Percentiles rank a stretch among this genome's conserved stretches.
Conservation (phyloP, 1,284 basidiomycete species). For the Leccinum griseonigrum region DNA sequence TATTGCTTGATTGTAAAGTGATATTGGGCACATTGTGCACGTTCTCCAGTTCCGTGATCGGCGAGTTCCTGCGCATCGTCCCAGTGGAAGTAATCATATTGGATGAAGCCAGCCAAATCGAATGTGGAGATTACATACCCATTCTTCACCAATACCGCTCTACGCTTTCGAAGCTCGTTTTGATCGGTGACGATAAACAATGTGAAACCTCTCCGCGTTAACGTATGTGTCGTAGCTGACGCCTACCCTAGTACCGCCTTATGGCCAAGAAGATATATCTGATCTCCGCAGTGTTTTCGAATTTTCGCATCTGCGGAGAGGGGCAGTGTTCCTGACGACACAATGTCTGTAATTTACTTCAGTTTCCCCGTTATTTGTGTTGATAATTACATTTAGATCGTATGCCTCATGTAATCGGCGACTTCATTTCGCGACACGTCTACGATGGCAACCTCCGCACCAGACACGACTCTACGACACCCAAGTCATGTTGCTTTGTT, state of each 20-base stretch:
- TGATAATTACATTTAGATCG: constrained; percentile 38
- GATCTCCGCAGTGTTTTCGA: constrained; percentile 48
- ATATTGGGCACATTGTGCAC: constrained; percentile 55
- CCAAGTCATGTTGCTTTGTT: constrained; percentile 27
- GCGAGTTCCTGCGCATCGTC: constrained; percentile 34
- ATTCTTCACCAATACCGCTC: constrained; percentile 44
- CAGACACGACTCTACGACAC: constrained; percentile 4
- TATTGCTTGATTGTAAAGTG: constrained; percentile 45
- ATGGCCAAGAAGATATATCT: constrained; percentile 41
- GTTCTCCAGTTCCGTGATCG: constrained; percentile 36
- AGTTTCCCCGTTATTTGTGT: not conserved
- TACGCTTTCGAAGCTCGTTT: constrained; percentile 59
- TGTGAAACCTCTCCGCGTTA: constrained; percentile 39
- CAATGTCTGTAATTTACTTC: constrained; percentile 39
- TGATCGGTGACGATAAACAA: constrained; percentile 77
- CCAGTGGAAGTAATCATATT: constrained; percentile 52
- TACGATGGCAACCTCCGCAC: constrained; percentile 36
- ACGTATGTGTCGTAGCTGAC: not conserved
- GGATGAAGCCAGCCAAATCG: constrained; percentile 68
- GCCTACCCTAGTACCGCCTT: constrained; percentile 43
- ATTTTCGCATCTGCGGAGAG: constrained; percentile 35
- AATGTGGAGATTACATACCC: constrained; percentile 57
- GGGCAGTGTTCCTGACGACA: constrained; percentile 37
- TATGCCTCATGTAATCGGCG: constrained; percentile 48
- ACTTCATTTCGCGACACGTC: constrained; percentile 45